Evolutionary conservation across 2,329 filamentous ascomycete genomes (phyloP).

Genomic region (Hypoxylon sp.): DNA sequence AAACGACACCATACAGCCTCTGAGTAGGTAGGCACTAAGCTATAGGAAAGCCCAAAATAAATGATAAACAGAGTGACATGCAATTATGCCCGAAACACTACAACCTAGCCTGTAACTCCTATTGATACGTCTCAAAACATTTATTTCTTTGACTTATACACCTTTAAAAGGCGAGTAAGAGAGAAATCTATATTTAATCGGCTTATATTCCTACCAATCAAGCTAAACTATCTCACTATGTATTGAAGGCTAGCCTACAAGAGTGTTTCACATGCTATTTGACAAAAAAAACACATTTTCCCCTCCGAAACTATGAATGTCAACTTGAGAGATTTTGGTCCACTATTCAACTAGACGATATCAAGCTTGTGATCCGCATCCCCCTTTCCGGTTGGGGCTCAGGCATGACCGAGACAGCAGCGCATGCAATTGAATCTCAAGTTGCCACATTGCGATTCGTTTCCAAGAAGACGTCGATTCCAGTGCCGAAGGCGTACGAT

Average conservation of each 20-base stretch:
- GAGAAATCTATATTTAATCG: no score
- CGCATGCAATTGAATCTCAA: slow-evolving; percentile 20
- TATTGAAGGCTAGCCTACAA: no score
- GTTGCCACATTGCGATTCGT: slow-evolving; percentile 25
- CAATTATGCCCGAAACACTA: no score
- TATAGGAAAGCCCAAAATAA: no score
- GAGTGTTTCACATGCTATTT: background rate
- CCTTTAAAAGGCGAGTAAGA: no score
- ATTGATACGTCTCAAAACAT: no score
- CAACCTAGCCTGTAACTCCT: no score
- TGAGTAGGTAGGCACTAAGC: no score
- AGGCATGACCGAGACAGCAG: slow-evolving; percentile 21
- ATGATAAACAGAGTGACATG: no score
- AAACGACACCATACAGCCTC: no score
- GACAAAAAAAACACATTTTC: background rate
- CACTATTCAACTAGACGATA: slow-evolving; percentile 23
- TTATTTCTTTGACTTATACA: no score
- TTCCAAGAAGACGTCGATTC: slow-evolving; percentile 14
- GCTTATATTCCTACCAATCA: no score
- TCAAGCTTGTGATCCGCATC: slow-evolving; percentile 26
- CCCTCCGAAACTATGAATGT: background rate
- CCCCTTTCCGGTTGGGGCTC: slow-evolving; percentile 14
- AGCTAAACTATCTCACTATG: background rate
- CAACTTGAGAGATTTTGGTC: slow-evolving; percentile 9
- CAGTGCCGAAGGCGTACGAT: slow-evolving; percentile 24